Base-by-base conservation (phyloP, 495 filamentous ascomycete genomes). In the Lophiotrema nucula region DNA sequence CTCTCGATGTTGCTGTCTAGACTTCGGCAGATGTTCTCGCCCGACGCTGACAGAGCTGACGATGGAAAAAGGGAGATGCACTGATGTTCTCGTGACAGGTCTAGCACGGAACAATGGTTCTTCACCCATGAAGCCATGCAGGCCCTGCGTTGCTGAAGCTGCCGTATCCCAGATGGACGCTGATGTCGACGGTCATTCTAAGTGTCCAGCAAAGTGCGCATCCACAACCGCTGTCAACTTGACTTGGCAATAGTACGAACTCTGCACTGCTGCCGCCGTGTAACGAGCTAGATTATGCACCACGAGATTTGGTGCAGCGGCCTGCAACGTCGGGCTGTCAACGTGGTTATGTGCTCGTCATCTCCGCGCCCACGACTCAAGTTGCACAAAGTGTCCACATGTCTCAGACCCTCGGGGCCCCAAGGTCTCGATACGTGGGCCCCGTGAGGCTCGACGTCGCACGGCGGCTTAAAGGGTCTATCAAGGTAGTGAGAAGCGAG, bases 271-370 rank as follows among this genome's bases (percentile, higher is more conserved):
- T 18, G 24, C 26, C 31, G 57, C 16, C 35, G 57, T 60, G 49
- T 19, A 42, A 60, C 43, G 22, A 31, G 23, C 57, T 60, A 60
- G 57, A 47, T 46, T 19, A 60, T 60, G 57, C 57, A 60, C 49
- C 57, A 60, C 50, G 50, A 60, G 49, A 48, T 60, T 19, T 43
- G 35, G 24, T 54, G 43, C 57, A 48, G 49, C 24, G 12, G 24
- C 33, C 13, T 43, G 11, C 39, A 44, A 43, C 51, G 16, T 27
- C 33, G n/a, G 22, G 2, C 53, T 8, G 31, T 41, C 28, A 54
- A 54, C 50, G 49, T 54, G 57, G 49, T 22, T 8, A 38, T 45
- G 25, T 28, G 27, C n/a, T 11, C 24, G 26, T 51, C n/a, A 12
- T 25, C 49, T 31, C 23, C 23, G 22, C 25, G 39, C 16, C 18